These are phyloP conservation scores for Musa troglodytarum DNA, from an alignment of 176 grass and related monocot genomes.

Conservation along the genomic window DNA sequence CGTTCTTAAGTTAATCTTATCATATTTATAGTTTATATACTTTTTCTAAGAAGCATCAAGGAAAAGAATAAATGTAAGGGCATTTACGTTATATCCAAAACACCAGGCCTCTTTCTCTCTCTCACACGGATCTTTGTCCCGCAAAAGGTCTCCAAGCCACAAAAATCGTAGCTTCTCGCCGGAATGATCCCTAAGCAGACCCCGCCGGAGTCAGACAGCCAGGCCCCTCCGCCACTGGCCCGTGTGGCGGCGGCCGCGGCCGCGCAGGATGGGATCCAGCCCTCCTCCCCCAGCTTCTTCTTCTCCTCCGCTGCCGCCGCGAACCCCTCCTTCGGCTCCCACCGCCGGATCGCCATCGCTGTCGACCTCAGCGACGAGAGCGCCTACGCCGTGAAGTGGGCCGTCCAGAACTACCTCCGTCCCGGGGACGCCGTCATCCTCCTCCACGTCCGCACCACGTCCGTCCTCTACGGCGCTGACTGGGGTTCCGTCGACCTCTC, in stretches of 20 bases:
- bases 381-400: conserved; percentile 8
- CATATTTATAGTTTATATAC: too few relatives aligned
- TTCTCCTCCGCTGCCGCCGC: background rate
- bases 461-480: conserved; percentile 2
- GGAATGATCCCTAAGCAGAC: conserved; percentile 1
- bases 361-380: conserved; percentile 14
- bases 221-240: background rate
- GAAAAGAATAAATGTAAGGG: too few relatives aligned
- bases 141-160: too few relatives aligned
- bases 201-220: background rate
- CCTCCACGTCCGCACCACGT: background rate
- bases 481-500: conserved; percentile 8
- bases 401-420: conserved; percentile 8
- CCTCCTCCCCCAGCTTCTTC: conserved; percentile 3
- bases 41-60: too few relatives aligned
- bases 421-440: conserved; percentile 6
- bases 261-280: background rate
- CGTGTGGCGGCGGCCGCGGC: background rate
- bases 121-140: background rate
- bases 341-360: conserved; percentile 6
- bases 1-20: too few relatives aligned
- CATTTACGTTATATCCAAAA: too few relatives aligned
- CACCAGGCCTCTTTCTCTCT: too few relatives aligned
- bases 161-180: background rate
- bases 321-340: background rate